Evolutionary conservation across 768 basidiomycete genomes (phyloP).

Genomic region (Hygrophoropsis aurantiaca): DNA sequence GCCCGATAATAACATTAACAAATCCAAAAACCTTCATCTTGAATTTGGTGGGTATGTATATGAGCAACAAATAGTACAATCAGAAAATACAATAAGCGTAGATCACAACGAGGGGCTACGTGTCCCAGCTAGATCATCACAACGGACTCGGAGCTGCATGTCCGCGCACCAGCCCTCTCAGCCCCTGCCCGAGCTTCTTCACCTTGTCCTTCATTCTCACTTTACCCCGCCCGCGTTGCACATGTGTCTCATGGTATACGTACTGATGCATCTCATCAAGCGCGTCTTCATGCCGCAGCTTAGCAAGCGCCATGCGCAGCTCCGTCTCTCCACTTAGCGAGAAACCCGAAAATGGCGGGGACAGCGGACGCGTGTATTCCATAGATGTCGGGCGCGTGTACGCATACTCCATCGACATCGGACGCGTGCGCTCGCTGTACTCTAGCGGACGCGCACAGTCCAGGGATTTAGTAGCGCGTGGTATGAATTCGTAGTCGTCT

Average conservation of each 20-base stretch:
- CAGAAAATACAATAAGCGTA: too few species aligned
- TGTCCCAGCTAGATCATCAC: too few species aligned
- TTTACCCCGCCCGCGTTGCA: too few species aligned
- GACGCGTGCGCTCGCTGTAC: constrained; percentile 17
- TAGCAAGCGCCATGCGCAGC: constrained; percentile 53
- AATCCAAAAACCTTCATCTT: too few species aligned
- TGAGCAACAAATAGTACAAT: too few species aligned
- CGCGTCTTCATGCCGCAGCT: constrained; percentile 29
- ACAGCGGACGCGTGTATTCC: constrained; percentile 19
- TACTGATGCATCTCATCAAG: constrained; percentile 29
- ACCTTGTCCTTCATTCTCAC: constrained; percentile 23
- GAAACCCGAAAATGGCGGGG: constrained; percentile 35
- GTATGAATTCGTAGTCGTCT: constrained; percentile 15
- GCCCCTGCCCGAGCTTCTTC: constrained; percentile 27
- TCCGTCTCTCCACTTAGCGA: constrained; percentile 64
- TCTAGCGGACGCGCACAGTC: too few species aligned
- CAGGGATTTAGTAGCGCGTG: constrained; percentile 33
- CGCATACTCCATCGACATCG: constrained; percentile 12
- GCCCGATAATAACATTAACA: too few species aligned
- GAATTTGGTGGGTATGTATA: too few species aligned
- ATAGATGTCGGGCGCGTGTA: constrained; percentile 27
- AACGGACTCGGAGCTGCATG: too few species aligned
- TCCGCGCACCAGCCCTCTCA: constrained; percentile 31
- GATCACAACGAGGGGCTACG: too few species aligned
- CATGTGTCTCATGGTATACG: constrained; percentile 26